Conservation (phyloP, 2,329 filamentous ascomycete genomes). For the Eutypella sp. region DNA sequence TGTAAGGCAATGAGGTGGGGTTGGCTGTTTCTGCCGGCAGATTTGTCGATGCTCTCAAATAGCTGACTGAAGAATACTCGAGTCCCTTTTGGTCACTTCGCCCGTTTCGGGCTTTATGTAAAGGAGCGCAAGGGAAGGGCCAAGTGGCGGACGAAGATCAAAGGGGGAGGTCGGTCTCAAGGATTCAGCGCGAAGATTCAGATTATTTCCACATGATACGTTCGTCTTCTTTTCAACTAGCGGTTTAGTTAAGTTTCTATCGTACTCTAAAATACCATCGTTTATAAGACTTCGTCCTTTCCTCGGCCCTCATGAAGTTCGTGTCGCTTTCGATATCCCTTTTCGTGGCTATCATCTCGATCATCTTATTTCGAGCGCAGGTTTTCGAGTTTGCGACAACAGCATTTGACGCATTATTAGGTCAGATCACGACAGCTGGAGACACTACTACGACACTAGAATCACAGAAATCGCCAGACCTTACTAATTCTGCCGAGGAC, state of each 20-base stretch:
- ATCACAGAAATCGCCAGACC: conserved; percentile 10
- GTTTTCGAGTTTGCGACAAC: conserved; percentile 22
- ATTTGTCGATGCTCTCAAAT: conserved; percentile 1
- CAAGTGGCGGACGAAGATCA: neutral
- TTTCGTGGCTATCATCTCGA: conserved; percentile 33
- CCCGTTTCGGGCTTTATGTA: too few species aligned
- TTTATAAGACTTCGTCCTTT: neutral
- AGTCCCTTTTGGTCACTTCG: too few species aligned
- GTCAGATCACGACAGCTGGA: conserved; percentile 11
- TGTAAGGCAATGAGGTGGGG: neutral
- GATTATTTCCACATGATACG: neutral
- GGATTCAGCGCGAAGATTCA: conserved; percentile 1
- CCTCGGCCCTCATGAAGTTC: conserved; percentile 30
- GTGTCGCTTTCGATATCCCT: conserved; percentile 33
- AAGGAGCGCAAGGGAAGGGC: too few species aligned
- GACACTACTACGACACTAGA: conserved; percentile 4
- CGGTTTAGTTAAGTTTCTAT: neutral
- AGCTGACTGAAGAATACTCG: conserved; percentile 3
- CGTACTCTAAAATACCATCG: neutral
- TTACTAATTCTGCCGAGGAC: conserved; percentile 22
- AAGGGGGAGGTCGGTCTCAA: neutral
- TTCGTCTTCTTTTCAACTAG: neutral
- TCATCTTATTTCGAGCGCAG: conserved; percentile 28
- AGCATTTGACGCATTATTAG: conserved; percentile 17
- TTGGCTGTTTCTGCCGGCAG: neutral